A percentile compares a stretch with the other conserved stretches of the same genome.
Conservation (phyloP, 164 flowering plant species). For the Sedum album region DNA sequence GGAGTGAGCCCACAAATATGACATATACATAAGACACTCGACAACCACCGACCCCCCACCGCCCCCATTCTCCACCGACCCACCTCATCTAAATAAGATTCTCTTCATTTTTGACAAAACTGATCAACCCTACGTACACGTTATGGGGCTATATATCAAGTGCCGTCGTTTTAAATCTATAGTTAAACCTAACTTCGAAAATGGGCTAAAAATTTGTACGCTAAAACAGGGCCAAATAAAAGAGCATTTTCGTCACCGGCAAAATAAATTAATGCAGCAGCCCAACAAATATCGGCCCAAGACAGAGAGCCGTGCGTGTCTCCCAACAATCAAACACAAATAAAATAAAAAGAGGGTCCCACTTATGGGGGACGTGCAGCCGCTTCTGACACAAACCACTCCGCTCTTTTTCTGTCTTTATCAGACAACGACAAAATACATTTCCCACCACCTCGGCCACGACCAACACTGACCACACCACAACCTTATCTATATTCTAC, state of each 20-base stretch:
- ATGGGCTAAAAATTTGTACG: no score
- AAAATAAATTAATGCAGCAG: no score
- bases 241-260: no score
- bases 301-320: slow-evolving; percentile 10
- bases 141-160: no score
- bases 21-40: background rate
- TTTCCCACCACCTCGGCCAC: background rate
- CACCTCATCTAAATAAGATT: no score
- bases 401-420: background rate
- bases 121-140: no score
- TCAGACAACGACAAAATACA: slow-evolving; percentile 9
- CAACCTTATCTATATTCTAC: background rate
- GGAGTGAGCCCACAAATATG: background rate
- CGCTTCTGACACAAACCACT: slow-evolving; percentile 10
- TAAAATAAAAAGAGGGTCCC: slow-evolving; percentile 14
- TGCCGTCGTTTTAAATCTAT: no score
- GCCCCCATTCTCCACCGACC: background rate
- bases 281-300: no score
- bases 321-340: slow-evolving; percentile 22
- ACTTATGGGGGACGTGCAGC: slow-evolving; percentile 22
- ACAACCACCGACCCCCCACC: background rate
- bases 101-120: no score
- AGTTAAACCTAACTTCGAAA: no score
- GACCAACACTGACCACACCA: background rate
- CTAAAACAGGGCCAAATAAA: no score